Base-by-base conservation (phyloP, 768 basidiomycete genomes). In the Russula foetens region DNA sequence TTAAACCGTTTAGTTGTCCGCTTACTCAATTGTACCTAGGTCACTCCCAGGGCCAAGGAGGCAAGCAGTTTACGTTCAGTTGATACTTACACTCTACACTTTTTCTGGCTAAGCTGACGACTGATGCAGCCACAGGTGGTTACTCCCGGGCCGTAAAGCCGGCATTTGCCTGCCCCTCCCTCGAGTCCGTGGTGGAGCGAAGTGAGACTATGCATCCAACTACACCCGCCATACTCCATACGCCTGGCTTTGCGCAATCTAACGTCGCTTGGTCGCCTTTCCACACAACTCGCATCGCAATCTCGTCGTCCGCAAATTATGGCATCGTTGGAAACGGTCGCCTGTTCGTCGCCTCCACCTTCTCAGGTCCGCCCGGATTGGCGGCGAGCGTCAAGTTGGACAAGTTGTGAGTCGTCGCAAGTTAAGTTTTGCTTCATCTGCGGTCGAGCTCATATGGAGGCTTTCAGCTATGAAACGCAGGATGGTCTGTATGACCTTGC, bases 311-410 rank as follows among this genome's bases (percentile, higher is more conserved):
- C 0, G 90, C 93, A 28, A 96, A 98, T 73, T 98, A 92, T 72
- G 96, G 96, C 3, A 79, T 98, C 4, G 90, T 98, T 33, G 96
- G 96, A 26, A 98, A 97, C 73, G 96, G 96, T 1, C 79, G 95
- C n/a, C 70, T 98, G 45, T 88, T 87, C 70, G 70, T 88, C 24
- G 78, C 80, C 54, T 82, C 84, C 1, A 73, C 84, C 23, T 73
- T 71, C 26, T 75, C 79, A 28, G 78, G 76, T 17, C 81, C 79
- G 0, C 75, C 74, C 31, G 78, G 79, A 15, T n/a, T n/a, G n/a
- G 53, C 71, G 24, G 74, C 77, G 26, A 70, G 64, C 26, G 58
- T 88, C 59, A 78, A 75, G 46, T 58, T 90, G 52, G 85, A 90
- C 67, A 87, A 87, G 75, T 75, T 81, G 88, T 88, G 73, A 74